Base-by-base conservation (phyloP, 2,329 filamentous ascomycete genomes). In the Cladosporium cucumerinum region DNA sequence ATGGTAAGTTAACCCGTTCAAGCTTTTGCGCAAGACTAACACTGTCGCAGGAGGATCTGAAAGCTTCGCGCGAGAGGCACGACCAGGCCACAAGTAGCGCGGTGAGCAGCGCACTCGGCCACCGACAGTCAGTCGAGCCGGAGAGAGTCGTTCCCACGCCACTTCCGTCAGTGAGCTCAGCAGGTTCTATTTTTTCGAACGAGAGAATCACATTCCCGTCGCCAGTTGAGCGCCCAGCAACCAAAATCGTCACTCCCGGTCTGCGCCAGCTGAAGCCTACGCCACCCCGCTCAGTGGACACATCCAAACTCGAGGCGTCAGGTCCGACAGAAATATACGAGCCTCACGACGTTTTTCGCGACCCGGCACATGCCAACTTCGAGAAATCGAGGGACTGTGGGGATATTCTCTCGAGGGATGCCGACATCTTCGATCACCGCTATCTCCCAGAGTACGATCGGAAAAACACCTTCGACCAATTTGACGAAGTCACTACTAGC, bases 101-200 rank as follows among this genome's bases (percentile, higher is more conserved):
- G 11, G 43, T 51, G 25, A 51, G 26, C 32, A 61, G 58, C 58
- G 28, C 28, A 4, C 21, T 18, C 10, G 58, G 58, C 21, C 58
- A 61, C 21, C n/a, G 43, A 5, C 30, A 55, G 23, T 10, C 48
- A 18, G 21, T 28, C 28, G 51, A 54, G 26, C 51, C 51, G 18
- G 12, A 52, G 48, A 39, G 1, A n/a, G 6, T 5, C 12, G 51
- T 54, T 4, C 18, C 16, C 5, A 7, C 5, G 14, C 12, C 8
- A 28, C 48, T 39, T 3, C 28, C 10, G 30, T 23, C 48, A 51
- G 18, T 25, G 46, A 14, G 43, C 25, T 4, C 60, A 32, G 60
- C 60, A 34, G 60, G 49, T 4, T 62, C 59, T 3, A 52, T 61
- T 5, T 61, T 48, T 30, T 61, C 59, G 16, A 61, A 54, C 5